Evolutionary conservation across 441 rosid genomes (phyloP), one percentile per base, ranked within the genome.

Genomic region (Populus hybrid): DNA sequence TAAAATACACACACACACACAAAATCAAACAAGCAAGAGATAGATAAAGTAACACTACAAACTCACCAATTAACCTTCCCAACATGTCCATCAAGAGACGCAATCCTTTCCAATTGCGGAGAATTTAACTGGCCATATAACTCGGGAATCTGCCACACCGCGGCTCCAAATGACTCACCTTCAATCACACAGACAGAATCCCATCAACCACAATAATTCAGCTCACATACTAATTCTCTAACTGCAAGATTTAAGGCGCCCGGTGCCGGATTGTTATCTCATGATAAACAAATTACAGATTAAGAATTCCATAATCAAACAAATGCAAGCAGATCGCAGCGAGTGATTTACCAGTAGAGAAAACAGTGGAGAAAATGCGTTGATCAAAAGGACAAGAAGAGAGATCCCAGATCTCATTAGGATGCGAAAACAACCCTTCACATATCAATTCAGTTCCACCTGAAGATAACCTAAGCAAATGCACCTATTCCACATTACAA

Each of bases 111-210:
- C 87, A 92, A 72, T 57, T 93, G 98, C 70, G 97, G 96, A 6
- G 97, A 93, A 87, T 81, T 92, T 40, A 88, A 42, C 76, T 92
- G 98, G 70, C 98, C 97, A 75, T 93, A 90, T 69, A 95, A 80
- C 92, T 95, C 99, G 10, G 98, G 99, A 66, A 95, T 93, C 85
- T 86, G 97, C 98, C 97, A 95, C 59, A 92, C 86, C n/a, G 97
- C 97, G 20, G 99, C 96, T 79, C 96, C 98, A 72, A 80, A 90
- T 21, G 95, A 86, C 69, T 93, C 98, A 40, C 95, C 97, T 92
- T 84, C 77, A 82, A 76, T 67, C 61, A 70, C 70, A 78, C 38
- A 24, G 57, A 78, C 59, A 24, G 57, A 77, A 42, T 40, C 28
- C 34, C 50, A 66, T 6, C 64, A 50, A 21, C 10, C 18, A 71